Evolutionary conservation across 345 rosid species (phyloP), one percentile per base, ranked within the genome.

Genomic region (Eucalyptus tenuipes): DNA sequence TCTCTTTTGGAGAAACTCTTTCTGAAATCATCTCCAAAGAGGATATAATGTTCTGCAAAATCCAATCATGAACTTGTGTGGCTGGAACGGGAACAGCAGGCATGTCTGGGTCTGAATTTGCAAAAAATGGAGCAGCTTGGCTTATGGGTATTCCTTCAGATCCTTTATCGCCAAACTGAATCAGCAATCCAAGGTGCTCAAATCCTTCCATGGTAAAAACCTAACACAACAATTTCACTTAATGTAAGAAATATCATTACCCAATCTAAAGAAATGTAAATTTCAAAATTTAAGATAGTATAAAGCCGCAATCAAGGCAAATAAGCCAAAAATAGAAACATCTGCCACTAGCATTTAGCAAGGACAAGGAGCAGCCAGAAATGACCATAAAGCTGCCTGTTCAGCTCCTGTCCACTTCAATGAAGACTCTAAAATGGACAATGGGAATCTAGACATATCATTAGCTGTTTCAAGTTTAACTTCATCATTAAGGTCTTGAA

Each of bases 91-190:
- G 98, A 91, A 92, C 97, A 59, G 99, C 99, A 79, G 99, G 99
- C 99, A 97, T 98, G 92, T 95, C 99, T 12, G 99, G 99, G 93
- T 98, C 99, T 53, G 99, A 95, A 93, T 98, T 97, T 85, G 99
- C 99, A 49, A 97, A 98, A 94, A 98, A 97, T 2, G 99, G 99
- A 92, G 99, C 93, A 53, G 97, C 96, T 93, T 97, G 98, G 92
- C 96, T 94, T 91, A 98, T 88, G 50, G 98, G 94, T 91, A 93
- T 93, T 89, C 93, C 96, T 94, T 96, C 98, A 61, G 95, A 91
- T 89, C 95, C 98, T 92, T 94, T 98, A 87, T 96, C 99, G 86
- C 99, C 98, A 94, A 98, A 94, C 86, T 97, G 99, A 92, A 98
- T 86, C 88, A 98, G 95, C 92, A 97, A 94, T 53, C 98, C 99